These are phyloP conservation scores for Petunia secreta DNA, from an alignment of 257 asterid species.

Conservation along the genomic window DNA sequence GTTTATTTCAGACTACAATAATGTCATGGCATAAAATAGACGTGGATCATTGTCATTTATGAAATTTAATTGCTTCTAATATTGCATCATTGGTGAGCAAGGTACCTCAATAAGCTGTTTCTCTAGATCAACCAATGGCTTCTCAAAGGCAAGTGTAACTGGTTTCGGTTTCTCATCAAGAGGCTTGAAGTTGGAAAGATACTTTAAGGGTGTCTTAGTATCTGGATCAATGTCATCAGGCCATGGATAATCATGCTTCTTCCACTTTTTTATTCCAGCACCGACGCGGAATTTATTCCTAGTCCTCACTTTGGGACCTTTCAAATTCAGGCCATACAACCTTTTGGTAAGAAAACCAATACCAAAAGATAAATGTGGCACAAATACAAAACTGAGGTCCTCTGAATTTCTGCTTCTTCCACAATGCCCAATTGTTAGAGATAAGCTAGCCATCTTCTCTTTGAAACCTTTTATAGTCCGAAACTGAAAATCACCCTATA, in stretches of 20 bases:
- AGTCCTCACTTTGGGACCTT: slow-evolving; percentile 30
- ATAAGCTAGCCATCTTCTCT: slow-evolving; percentile 45
- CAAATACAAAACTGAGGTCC: slow-evolving; percentile 28
- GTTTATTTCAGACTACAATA: neutral
- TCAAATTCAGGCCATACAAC: slow-evolving; percentile 18
- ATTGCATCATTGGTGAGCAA: slow-evolving; percentile 20
- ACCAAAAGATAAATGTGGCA: slow-evolving; percentile 23
- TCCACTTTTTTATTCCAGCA: slow-evolving; percentile 68
- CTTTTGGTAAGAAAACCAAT: slow-evolving; percentile 37
- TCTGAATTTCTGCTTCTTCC: slow-evolving; percentile 38
- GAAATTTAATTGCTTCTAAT: slow-evolving; percentile 28
- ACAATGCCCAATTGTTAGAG: slow-evolving; percentile 47
- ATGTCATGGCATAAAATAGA: neutral
- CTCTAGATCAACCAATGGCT: slow-evolving; percentile 77
- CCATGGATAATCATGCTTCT: slow-evolving; percentile 86
- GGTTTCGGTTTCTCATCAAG: slow-evolving; percentile 95
- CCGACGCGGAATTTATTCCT: slow-evolving; percentile 33
- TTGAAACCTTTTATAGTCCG: slow-evolving; percentile 4
- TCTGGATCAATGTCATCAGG: slow-evolving; percentile 75
- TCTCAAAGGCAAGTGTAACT: slow-evolving; percentile 88
- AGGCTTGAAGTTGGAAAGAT: slow-evolving; percentile 87
- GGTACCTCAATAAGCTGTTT: slow-evolving; percentile 74
- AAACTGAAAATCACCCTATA: slow-evolving; percentile 3
- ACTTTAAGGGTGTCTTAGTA: slow-evolving; percentile 81
- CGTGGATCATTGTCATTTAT: slow-evolving; percentile 36